These are phyloP conservation scores for Aaosphaeria arxii DNA, from an alignment of 2,329 filamentous ascomycete genomes.

Conservation along the genomic window DNA sequence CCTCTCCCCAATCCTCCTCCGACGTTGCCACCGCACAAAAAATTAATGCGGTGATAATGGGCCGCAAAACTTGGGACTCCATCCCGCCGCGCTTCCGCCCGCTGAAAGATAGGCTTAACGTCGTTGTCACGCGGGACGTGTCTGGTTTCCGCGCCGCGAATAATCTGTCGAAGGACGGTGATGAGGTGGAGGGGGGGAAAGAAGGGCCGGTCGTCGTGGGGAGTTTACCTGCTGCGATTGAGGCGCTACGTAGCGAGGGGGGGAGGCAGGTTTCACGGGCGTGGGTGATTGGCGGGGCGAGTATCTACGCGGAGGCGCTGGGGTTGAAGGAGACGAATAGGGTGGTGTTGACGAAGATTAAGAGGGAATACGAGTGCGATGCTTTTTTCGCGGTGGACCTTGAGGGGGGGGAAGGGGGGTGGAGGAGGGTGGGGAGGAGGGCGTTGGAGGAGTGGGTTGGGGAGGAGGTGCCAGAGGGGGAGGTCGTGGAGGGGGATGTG, in stretches of 20 bases:
- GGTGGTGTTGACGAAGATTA: constrained; percentile 68
- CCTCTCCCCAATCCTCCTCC: neutral
- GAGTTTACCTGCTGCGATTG: constrained; percentile 59
- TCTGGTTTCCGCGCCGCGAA: constrained; percentile 3
- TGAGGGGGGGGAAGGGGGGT: constrained; percentile 44
- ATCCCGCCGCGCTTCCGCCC: constrained; percentile 79
- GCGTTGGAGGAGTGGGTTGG: constrained; percentile 64
- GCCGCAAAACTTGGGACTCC: constrained; percentile 92
- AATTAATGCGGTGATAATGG: constrained; percentile 81
- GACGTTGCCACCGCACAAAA: constrained; percentile 3
- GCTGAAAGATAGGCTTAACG: constrained; percentile 74
- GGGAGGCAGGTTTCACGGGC: neutral
- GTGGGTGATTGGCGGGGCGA: constrained; percentile 77
- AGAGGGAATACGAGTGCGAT: constrained; percentile 71
- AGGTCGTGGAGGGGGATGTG: constrained; percentile 62
- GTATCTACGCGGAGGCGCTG: constrained; percentile 77
- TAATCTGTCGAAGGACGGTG: constrained; percentile 8
- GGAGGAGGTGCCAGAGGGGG: constrained; percentile 62
- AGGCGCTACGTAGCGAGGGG: neutral
- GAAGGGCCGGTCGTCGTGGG: constrained; percentile 54
- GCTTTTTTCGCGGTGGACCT: constrained; percentile 67
- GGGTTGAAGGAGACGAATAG: constrained; percentile 54
- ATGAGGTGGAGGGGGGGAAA: neutral
- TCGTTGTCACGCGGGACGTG: constrained; percentile 66
- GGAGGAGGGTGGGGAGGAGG: constrained; percentile 53